A percentile compares a stretch with the other conserved stretches of the same genome.
These are phyloP conservation scores for Alliaria petiolata DNA, from an alignment of 345 rosid genomes.

Conservation along the genomic window DNA sequence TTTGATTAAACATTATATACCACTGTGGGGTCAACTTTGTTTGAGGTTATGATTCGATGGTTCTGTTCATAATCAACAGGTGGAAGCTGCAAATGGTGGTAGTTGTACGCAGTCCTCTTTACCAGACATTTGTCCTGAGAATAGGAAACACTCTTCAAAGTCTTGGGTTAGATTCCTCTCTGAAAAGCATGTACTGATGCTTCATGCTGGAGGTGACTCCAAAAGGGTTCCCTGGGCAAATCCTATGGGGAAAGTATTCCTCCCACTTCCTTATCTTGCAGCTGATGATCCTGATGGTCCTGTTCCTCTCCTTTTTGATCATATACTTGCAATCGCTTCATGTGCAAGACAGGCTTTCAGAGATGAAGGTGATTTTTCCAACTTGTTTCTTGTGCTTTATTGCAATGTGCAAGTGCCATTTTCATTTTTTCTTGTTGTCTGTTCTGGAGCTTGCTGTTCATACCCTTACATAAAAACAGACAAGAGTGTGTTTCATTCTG, in stretches of 20 bases:
- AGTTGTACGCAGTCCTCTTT: constrained; percentile 27
- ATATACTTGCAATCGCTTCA: constrained; percentile 93
- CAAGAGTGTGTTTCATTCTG: not conserved
- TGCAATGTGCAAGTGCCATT: not conserved
- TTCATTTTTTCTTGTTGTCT: not conserved
- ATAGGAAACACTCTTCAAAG: constrained; percentile 10
- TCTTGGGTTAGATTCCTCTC: constrained; percentile 48
- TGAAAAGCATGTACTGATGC: constrained; percentile 76
- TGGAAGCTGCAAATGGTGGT: constrained; percentile 37
- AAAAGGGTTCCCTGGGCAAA: constrained; percentile 99
- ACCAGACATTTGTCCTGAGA: not conserved
- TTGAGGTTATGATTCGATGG: constrained; percentile 6
- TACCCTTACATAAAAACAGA: not conserved
- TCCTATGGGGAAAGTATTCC: constrained; percentile 96
- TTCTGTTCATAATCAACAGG: constrained; percentile 42
- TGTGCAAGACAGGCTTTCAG: constrained; percentile 80
- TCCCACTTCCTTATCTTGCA: constrained; percentile 94
- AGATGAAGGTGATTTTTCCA: constrained; percentile 47
- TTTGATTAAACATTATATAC: not conserved
- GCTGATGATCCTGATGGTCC: constrained; percentile 95
- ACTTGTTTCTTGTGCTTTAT: not conserved
- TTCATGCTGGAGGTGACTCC: constrained; percentile 99
- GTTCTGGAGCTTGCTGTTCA: not conserved
- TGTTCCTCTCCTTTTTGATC: constrained; percentile 92
- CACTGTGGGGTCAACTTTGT: not conserved